Conservation (phyloP, 225 moss, liverwort and hornwort genomes). For the Marchantia paleacea region DNA sequence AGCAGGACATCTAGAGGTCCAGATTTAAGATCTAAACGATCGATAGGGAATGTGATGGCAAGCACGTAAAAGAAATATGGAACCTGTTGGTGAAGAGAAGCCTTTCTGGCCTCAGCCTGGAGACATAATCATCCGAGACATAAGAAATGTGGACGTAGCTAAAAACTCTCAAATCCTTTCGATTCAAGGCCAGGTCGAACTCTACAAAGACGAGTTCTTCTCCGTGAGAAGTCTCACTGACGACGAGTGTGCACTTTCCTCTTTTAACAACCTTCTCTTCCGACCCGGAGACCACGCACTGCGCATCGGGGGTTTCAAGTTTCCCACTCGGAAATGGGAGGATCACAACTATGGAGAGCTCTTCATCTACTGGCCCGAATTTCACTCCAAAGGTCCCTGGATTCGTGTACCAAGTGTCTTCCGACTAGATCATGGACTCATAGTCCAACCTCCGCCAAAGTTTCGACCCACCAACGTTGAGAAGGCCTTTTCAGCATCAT, state of each 20-base stretch:
- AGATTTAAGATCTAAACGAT: too few species aligned
- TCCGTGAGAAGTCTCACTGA: not conserved
- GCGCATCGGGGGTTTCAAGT: not conserved
- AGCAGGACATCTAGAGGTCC: too few species aligned
- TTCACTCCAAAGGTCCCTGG: not conserved
- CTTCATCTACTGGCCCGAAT: slow-evolving; percentile 19
- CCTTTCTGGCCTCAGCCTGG: slow-evolving; percentile 16
- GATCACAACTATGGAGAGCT: not conserved
- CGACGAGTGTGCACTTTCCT: not conserved
- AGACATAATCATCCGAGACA: slow-evolving; percentile 9
- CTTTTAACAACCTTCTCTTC: not conserved
- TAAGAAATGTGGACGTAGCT: not conserved
- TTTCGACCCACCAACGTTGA: not conserved
- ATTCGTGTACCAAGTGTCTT: not conserved
- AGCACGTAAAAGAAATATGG: too few species aligned
- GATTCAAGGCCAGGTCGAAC: not conserved
- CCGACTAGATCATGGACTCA: not conserved
- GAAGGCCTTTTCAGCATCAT: not conserved
- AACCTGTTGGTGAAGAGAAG: too few species aligned
- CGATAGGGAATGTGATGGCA: too few species aligned
- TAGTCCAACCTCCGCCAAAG: not conserved
- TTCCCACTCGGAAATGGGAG: too few species aligned
- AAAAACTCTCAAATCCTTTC: not conserved
- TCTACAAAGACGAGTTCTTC: slow-evolving; percentile 18
- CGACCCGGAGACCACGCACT: slow-evolving; percentile 15